phyloP scores from a whole-genome alignment of 805 yeast species.

The Jamesozyma rosinii region DNA sequence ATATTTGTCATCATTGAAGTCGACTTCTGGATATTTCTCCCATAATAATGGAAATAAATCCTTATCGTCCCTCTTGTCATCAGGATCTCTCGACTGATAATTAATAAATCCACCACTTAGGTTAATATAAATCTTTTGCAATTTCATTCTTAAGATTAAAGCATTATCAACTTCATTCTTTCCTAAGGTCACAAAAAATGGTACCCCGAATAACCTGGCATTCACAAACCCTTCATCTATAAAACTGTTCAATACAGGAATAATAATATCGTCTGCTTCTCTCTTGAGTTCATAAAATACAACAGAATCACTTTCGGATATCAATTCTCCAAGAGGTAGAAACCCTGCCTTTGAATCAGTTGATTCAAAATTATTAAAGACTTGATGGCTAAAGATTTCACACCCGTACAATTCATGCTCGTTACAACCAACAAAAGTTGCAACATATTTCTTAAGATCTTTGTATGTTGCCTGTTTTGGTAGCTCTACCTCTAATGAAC shows the following conservation, averaged over 20 bases:
- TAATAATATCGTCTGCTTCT: constrained; percentile 39
- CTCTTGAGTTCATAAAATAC: constrained; percentile 50
- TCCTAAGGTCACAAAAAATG: constrained; percentile 57
- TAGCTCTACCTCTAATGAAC: constrained; percentile 60
- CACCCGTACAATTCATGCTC: constrained; percentile 39
- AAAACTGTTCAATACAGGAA: constrained; percentile 51
- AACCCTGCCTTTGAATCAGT: constrained; percentile 43
- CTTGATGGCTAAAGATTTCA: constrained; percentile 57
- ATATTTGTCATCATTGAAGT: constrained; percentile 11
- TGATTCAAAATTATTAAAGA: constrained; percentile 62
- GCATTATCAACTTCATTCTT: constrained; percentile 46
- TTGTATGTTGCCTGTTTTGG: constrained; percentile 55
- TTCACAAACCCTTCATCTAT: constrained; percentile 33
- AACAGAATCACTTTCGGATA: constrained; percentile 52
- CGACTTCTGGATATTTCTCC: constrained; percentile 16
- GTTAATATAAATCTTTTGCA: constrained; percentile 42
- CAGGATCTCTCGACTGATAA: constrained; percentile 16
- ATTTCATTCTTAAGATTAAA: constrained; percentile 47
- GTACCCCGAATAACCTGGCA: constrained; percentile 57
- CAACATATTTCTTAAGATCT: constrained; percentile 54
- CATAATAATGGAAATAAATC: constrained; percentile 33
- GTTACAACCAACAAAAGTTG: constrained; percentile 34
- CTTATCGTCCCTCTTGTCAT: constrained; percentile 5
- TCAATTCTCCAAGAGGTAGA: constrained; percentile 59
- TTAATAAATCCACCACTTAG: constrained; percentile 36